Evolutionary conservation across 352 stramenopile genomes (phyloP).

Genomic region (Aphanomyces euteiches): DNA sequence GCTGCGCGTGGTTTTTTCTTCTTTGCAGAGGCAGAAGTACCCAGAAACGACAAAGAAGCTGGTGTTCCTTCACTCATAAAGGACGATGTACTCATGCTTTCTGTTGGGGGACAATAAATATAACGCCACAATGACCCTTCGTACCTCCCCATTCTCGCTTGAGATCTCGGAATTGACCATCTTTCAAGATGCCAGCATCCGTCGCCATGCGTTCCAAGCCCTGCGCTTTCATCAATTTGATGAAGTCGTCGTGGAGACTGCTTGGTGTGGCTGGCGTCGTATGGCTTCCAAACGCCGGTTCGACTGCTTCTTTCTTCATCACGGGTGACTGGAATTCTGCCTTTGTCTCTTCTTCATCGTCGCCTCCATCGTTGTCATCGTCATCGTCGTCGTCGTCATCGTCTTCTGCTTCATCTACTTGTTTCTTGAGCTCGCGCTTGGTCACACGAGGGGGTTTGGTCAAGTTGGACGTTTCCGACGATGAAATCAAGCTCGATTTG

Average conservation of each 20-base stretch:
- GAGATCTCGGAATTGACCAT: conserved; percentile 60
- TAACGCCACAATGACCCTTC: neutral
- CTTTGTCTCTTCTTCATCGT: conserved; percentile 13
- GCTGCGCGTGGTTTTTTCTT: conserved; percentile 51
- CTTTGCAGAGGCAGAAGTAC: conserved; percentile 34
- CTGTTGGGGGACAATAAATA: neutral
- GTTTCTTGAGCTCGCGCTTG: conserved; percentile 72
- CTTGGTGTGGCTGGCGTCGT: conserved; percentile 45
- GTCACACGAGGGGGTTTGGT: conserved; percentile 45
- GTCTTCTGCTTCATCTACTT: conserved; percentile 69
- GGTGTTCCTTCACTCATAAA: neutral
- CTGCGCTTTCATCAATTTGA: conserved; percentile 83
- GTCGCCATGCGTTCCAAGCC: conserved; percentile 81
- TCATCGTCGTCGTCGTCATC: conserved; percentile 52
- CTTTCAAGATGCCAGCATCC: conserved; percentile 67
- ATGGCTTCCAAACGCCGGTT: conserved; percentile 11
- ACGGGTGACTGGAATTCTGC: conserved; percentile 33
- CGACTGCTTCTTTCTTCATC: conserved; percentile 2
- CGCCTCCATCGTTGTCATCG: conserved; percentile 2
- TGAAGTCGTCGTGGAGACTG: conserved; percentile 83
- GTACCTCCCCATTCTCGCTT: conserved; percentile 39
- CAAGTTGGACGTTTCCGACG: neutral
- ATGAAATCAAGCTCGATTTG: neutral
- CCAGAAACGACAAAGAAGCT: neutral
- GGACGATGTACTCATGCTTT: neutral